phyloP scores from a whole-genome alignment of 495 filamentous ascomycete species.

The Aspergillus homomorphus region DNA sequence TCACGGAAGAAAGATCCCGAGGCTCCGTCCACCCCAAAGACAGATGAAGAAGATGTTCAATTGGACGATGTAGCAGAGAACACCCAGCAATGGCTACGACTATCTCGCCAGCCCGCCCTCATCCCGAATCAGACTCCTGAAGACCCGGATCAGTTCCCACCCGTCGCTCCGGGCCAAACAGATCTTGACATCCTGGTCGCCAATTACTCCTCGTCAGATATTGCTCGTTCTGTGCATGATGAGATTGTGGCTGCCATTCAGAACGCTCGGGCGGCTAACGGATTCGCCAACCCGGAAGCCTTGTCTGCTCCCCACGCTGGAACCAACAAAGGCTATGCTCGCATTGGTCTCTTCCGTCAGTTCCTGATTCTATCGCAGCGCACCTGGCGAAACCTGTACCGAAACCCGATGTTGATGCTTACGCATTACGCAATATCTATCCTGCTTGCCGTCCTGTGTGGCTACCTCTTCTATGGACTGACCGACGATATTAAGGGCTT shows the following conservation, averaged over 20 bases:
- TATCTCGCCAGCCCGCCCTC: slow-evolving; percentile 62
- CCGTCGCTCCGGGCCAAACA: slow-evolving; percentile 59
- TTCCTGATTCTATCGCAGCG: slow-evolving; percentile 85
- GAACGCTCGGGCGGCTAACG: slow-evolving; percentile 64
- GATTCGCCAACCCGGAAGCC: slow-evolving; percentile 59
- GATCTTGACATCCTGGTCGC: slow-evolving; percentile 80
- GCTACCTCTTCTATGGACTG: slow-evolving; percentile 93
- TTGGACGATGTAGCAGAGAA: slow-evolving; percentile 59
- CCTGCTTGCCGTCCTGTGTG: slow-evolving; percentile 86
- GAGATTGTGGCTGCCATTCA: slow-evolving; percentile 70
- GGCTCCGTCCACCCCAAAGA: slow-evolving; percentile 55
- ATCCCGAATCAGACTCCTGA: slow-evolving; percentile 63
- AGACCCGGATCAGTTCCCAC: slow-evolving; percentile 73
- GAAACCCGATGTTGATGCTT: slow-evolving; percentile 97
- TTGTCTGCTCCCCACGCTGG: slow-evolving; percentile 40
- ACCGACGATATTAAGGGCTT: slow-evolving; percentile 96
- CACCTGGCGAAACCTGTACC: slow-evolving; percentile 96
- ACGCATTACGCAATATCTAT: slow-evolving; percentile 99
- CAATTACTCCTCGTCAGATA: slow-evolving; percentile 72
- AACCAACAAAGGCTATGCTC: slow-evolving; percentile 71
- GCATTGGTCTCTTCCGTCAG: slow-evolving; percentile 73
- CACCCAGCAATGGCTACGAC: slow-evolving; percentile 62
- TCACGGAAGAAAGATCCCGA: slow-evolving; percentile 71
- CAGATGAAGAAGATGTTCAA: slow-evolving; percentile 66
- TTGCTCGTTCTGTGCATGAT: slow-evolving; percentile 72